Evolutionary conservation across 2,329 filamentous ascomycete species (phyloP).

Genomic region (Spiromastix sp.): DNA sequence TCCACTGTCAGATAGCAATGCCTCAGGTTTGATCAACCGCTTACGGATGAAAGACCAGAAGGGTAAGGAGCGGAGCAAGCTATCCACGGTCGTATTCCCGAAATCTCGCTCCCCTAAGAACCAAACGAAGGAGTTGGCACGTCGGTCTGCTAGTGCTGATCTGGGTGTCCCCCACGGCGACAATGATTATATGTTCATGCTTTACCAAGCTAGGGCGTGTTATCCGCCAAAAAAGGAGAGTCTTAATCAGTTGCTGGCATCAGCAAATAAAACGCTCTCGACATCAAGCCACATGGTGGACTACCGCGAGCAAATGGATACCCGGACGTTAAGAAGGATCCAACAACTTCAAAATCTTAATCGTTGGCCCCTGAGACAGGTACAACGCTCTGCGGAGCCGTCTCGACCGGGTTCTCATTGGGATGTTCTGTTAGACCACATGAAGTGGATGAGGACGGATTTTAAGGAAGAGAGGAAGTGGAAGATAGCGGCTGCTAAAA

Average conservation of each 20-base stretch:
- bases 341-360: slow-evolving; percentile 86
- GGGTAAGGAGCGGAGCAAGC: slow-evolving; percentile 50
- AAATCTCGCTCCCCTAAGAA: slow-evolving; percentile 47
- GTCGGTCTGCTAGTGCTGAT: slow-evolving; percentile 43
- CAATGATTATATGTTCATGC: slow-evolving; percentile 52
- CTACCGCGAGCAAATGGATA: slow-evolving; percentile 77
- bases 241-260: slow-evolving; percentile 62
- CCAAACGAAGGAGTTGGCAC: slow-evolving; percentile 27
- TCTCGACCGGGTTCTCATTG: slow-evolving; percentile 65
- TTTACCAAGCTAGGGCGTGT: slow-evolving; percentile 51
- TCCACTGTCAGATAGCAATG: slow-evolving; percentile 9
- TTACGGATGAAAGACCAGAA: slow-evolving; percentile 41
- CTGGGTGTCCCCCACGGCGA: slow-evolving; percentile 35
- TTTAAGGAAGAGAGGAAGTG: slow-evolving; percentile 90
- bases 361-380: slow-evolving; percentile 85
- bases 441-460: slow-evolving; percentile 97
- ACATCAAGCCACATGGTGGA: slow-evolving; percentile 76
- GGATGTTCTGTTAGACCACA: slow-evolving; percentile 79
- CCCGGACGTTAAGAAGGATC: slow-evolving; percentile 72
- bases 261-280: slow-evolving; percentile 80
- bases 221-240: slow-evolving; percentile 43
- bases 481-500: slow-evolving; percentile 74
- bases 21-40: slow-evolving; percentile 25
- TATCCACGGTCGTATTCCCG: slow-evolving; percentile 69
- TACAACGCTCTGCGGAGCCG: slow-evolving; percentile 75